Evolutionary conservation across 352 stramenopile genomes (phyloP).

Genomic region (Phytophthora europaea): DNA sequence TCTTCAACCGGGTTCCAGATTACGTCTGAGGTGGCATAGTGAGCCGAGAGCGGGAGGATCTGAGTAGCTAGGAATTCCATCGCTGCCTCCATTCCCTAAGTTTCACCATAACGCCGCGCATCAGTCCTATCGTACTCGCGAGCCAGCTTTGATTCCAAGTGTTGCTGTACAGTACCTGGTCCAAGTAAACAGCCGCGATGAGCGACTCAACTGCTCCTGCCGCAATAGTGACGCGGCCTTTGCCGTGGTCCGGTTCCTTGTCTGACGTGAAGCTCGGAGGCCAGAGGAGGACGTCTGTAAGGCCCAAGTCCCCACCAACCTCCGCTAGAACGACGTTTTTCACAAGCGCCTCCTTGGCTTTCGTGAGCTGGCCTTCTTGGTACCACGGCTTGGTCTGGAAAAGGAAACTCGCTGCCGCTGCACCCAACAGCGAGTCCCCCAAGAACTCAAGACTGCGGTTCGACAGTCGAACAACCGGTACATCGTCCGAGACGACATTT

Average conservation of each 20-base stretch:
- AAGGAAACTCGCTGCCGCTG: neutral
- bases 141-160: neutral
- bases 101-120: neutral
- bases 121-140: neutral
- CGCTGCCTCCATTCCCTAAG: neutral
- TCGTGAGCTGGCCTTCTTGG: neutral
- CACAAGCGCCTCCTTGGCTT: neutral
- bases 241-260: neutral
- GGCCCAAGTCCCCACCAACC: neutral
- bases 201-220: neutral
- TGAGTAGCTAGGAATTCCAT: neutral
- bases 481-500: neutral
- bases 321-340: neutral
- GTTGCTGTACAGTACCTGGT: neutral
- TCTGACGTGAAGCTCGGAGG: neutral
- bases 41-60: neutral
- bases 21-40: neutral
- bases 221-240: neutral
- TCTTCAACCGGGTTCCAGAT: neutral
- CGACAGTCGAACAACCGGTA: neutral
- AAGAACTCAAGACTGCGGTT: neutral
- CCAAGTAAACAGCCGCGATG: neutral
- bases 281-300: neutral
- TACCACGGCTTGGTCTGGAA: neutral
- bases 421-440: neutral